These are phyloP conservation scores for Sclerotinia nivalis DNA, from an alignment of 2,329 filamentous ascomycete genomes.

Conservation along the genomic window DNA sequence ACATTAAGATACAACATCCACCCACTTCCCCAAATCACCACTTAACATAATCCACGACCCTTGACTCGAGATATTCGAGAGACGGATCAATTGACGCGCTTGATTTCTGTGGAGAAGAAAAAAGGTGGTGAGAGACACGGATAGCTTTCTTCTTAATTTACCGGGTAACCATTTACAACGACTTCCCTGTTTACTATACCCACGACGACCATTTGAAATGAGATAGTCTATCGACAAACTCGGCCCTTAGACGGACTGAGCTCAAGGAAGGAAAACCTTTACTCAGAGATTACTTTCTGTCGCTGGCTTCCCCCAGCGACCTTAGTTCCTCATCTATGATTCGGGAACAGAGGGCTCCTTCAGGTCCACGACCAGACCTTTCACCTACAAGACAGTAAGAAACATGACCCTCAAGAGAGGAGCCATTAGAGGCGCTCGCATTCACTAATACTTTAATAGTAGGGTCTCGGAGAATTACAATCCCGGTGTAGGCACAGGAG, in stretches of 20 bases:
- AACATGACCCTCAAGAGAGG: conserved; percentile 13
- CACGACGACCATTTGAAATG: conserved; percentile 35
- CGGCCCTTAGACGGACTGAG: conserved; percentile 40
- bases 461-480: conserved; percentile 27
- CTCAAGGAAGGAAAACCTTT: conserved; percentile 27
- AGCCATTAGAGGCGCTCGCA: conserved; percentile 13
- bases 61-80: background rate
- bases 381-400: conserved; percentile 57
- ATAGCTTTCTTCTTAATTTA: conserved; percentile 18
- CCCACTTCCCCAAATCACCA: background rate
- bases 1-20: background rate
- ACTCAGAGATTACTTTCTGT: conserved; percentile 28
- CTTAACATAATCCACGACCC: conserved; percentile 10
- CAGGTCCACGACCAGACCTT: conserved; percentile 60
- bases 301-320: conserved; percentile 31
- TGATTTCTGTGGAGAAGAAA: conserved; percentile 10
- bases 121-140: background rate
- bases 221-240: conserved; percentile 38
- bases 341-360: conserved; percentile 57
- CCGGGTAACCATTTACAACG: conserved; percentile 4
- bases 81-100: conserved; percentile 14
- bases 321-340: conserved; percentile 45
- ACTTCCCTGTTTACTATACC: conserved; percentile 24
- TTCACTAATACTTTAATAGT: conserved; percentile 31
- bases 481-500: conserved; percentile 26